These are phyloP conservation scores for Candida schatavii DNA, from an alignment of 805 yeast species.

Conservation along the genomic window DNA sequence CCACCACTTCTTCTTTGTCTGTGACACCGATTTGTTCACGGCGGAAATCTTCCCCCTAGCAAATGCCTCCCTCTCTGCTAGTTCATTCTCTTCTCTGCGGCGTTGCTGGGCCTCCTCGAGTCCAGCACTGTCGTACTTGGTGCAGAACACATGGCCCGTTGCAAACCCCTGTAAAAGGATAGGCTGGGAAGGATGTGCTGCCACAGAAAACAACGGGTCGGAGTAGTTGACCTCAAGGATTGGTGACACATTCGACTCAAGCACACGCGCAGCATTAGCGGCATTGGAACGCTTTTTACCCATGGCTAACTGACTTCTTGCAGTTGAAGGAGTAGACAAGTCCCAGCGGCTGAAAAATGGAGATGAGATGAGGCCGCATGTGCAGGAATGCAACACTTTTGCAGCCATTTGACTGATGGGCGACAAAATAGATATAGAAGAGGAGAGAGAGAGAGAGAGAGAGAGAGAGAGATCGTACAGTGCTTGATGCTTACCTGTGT, in stretches of 20 bases:
- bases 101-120: constrained; percentile 34
- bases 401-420: no score
- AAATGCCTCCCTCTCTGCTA: constrained; percentile 23
- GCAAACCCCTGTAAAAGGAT: constrained; percentile 72
- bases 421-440: no score
- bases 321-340: no score
- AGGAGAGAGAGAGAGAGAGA: no score
- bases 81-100: constrained; percentile 20
- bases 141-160: constrained; percentile 69
- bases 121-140: constrained; percentile 51
- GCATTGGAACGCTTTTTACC: constrained; percentile 24
- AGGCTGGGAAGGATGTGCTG: constrained; percentile 74
- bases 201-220: constrained; percentile 72
- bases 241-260: constrained; percentile 38
- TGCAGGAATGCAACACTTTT: no score
- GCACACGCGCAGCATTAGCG: constrained; percentile 23
- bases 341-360: no score
- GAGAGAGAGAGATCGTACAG: no score
- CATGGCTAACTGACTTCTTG: constrained; percentile 9
- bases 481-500: no score
- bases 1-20: constrained; percentile 47
- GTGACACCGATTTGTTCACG: constrained; percentile 27
- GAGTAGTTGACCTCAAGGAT: constrained; percentile 45
- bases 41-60: constrained; percentile 19
- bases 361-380: no score